Evolutionary conservation across 2,329 filamentous ascomycete genomes (phyloP), one percentile per base, ranked within the genome.

Genomic region (Arthrobotrys sinensis): DNA sequence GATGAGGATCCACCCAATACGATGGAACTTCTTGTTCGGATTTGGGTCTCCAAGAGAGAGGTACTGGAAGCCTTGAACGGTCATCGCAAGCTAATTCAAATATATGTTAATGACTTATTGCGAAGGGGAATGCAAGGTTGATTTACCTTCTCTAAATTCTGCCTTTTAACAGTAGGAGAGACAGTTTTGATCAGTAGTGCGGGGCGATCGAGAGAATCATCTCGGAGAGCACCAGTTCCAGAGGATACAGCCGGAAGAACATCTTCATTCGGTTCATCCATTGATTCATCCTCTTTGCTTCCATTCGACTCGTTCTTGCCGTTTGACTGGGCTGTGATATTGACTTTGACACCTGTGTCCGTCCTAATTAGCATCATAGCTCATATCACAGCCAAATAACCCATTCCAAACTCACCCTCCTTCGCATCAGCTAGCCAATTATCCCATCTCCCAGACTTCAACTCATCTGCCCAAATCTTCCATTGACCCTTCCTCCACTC

Each of bases 1-100:
- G 8, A 99, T 88, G 88, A 98, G 96, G 78, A 99, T 96, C 95
- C 96, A 99, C 21, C 96, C 96, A 84, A 99, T 98, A 21, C 96
- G 91, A 83, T 99, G 96, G 83, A 94, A 99, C 80, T 97, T 92
- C 86, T 99, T 99, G 82, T 93, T 92, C 1, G 96, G 96, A 83
- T 99, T 99, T 0, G 96, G 96, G 82, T 99, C 96, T 81, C 94
- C 97, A 62, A 99, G 88, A 38, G 95, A 98, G 4, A 99, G 87
- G 91, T 95, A 98, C 83, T 95, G 81, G 48, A 82, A 82, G 36
- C 81, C 81, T 50, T 80, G 73, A 55, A 82, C 68, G 32, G 76
- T 80, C 57, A 80, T 79, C 24, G 81, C 80, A 72, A 82, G 80
- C 81, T 82, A 69, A 66, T 48, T 57, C 12, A 60, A 52, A 16